Percentiles rank a stretch among this genome's conserved stretches.
Evolutionary conservation across 164 flowering plant genomes (phyloP).

Genomic region (Litsea cubeba): DNA sequence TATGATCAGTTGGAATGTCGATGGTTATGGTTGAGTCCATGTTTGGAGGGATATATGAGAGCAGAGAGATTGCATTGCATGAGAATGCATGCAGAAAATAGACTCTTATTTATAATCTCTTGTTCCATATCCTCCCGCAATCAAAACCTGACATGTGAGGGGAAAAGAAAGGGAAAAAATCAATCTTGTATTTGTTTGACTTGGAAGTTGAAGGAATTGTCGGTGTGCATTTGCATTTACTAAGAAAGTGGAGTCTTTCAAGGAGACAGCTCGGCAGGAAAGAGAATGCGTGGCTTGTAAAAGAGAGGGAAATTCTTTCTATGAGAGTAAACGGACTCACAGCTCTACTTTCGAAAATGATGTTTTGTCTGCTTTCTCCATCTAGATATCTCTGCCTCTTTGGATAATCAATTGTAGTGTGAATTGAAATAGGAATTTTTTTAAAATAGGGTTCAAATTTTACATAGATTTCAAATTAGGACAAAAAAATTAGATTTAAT

Average conservation of each 20-base stretch:
- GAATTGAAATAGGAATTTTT: neutral
- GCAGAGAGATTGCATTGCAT: neutral
- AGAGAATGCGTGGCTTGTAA: neutral
- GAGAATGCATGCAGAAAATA: neutral
- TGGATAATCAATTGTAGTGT: neutral
- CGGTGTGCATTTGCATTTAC: neutral
- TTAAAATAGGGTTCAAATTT: too few relatives aligned
- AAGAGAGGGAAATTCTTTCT: neutral
- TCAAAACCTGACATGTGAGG: too few relatives aligned
- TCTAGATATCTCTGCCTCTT: neutral
- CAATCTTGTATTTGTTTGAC: neutral
- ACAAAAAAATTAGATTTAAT: too few relatives aligned
- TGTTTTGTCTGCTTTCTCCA: neutral
- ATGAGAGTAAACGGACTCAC: neutral
- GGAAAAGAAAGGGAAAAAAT: too few relatives aligned
- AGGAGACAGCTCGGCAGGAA: neutral
- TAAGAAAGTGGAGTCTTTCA: neutral
- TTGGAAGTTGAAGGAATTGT: neutral
- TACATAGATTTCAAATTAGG: too few relatives aligned
- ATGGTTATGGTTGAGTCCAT: neutral
- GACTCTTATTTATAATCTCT: too few relatives aligned
- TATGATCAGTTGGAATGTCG: too few relatives aligned
- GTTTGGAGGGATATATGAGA: neutral
- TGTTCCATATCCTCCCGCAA: neutral
- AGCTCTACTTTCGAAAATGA: neutral